Conservation (phyloP, 495 filamentous ascomycete species). For the Letharia columbiana region DNA sequence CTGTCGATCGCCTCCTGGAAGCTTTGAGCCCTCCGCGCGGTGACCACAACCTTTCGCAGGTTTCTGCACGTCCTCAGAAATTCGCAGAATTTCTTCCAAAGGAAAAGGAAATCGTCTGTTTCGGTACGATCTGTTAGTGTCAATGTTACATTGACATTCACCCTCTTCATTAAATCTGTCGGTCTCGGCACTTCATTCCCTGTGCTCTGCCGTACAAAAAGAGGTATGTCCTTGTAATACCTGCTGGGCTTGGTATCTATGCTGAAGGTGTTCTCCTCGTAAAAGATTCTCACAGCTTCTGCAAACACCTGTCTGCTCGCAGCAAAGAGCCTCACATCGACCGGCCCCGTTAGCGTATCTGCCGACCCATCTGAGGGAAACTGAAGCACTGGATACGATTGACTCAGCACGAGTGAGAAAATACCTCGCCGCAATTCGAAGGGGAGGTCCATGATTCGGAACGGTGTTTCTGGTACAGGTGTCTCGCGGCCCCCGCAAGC, state of each 20-base stretch:
- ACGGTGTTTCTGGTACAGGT: slow-evolving; percentile 8
- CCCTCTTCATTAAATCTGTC: background rate
- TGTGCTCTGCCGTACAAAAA: slow-evolving; percentile 1
- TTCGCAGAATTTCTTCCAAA: background rate
- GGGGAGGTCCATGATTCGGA: slow-evolving; percentile 12
- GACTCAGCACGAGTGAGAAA: background rate
- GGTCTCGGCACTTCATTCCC: background rate
- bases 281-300: slow-evolving; percentile 11
- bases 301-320: slow-evolving; percentile 4
- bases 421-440: slow-evolving; percentile 7
- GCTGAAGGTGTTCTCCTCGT: slow-evolving; percentile 8
- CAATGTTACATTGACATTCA: background rate
- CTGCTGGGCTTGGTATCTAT: background rate
- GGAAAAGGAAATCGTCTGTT: background rate
- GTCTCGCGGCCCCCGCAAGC: slow-evolving; percentile 6
- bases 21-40: background rate
- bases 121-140: background rate
- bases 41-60: background rate
- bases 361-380: slow-evolving; percentile 7
- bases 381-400: background rate
- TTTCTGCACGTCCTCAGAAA: background rate
- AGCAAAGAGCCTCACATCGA: slow-evolving; percentile 14
- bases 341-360: background rate
- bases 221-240: background rate
- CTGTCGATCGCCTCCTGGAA: background rate